A percentile compares a stretch with the other conserved stretches of the same genome.
phyloP scores from a whole-genome alignment of 805 yeast species.

The Candida adriatica region DNA sequence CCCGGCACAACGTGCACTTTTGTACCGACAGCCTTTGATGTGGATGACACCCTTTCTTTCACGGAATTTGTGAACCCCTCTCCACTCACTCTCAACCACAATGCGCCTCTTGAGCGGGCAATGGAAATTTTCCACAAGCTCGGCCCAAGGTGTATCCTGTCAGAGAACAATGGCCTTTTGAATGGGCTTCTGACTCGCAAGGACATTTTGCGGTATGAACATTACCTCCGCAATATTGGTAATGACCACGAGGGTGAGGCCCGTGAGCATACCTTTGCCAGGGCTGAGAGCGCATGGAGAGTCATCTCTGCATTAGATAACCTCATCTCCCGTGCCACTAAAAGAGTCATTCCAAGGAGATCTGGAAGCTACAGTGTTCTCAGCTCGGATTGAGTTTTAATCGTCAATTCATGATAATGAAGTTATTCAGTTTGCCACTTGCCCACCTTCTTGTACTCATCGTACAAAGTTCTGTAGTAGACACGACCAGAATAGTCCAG shows the following conservation, averaged over 20 bases:
- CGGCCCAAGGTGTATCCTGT: constrained; percentile 72
- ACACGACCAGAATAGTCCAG: constrained; percentile 66
- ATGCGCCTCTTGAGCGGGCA: constrained; percentile 51
- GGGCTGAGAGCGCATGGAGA: constrained; percentile 12
- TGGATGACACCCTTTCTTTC: constrained; percentile 18
- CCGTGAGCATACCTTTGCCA: constrained; percentile 12
- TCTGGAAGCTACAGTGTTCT: constrained; percentile 1
- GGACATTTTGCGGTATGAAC: constrained; percentile 65
- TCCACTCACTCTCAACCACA: constrained; percentile 52
- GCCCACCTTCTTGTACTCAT: constrained; percentile 69
- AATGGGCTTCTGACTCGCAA: constrained; percentile 81
- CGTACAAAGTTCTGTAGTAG: constrained; percentile 59
- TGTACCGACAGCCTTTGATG: constrained; percentile 4
- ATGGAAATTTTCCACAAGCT: constrained; percentile 65
- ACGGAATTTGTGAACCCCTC: constrained; percentile 39
- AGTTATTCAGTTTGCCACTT: constrained; percentile 48
- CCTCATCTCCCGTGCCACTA: background rate
- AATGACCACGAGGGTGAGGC: constrained; percentile 4
- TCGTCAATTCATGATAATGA: background rate
- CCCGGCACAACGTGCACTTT: constrained; percentile 6
- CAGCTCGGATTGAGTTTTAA: background rate
- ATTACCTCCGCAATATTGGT: constrained; percentile 16
- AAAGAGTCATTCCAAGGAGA: constrained; percentile 3
- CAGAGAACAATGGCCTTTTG: constrained; percentile 53
- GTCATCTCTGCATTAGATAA: constrained; percentile 9